A percentile compares a stretch with the other conserved stretches of the same genome.
Evolutionary conservation across 2,329 filamentous ascomycete species (phyloP).

Genomic region (Monosporascus sp.): DNA sequence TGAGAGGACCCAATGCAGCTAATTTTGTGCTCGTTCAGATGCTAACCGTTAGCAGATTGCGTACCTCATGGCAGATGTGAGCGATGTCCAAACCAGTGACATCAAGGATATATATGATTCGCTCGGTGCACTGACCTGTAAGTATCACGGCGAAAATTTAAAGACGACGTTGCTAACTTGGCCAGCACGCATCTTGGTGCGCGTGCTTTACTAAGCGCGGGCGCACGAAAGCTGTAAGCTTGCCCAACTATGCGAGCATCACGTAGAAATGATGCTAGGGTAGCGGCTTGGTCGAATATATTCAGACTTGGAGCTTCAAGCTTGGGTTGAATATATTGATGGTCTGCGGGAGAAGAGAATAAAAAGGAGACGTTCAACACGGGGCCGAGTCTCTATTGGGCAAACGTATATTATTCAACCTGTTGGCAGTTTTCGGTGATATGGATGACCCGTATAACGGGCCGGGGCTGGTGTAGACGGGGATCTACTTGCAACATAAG

Average conservation of each 20-base stretch:
- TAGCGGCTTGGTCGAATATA: too few relatives aligned
- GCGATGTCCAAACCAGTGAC: constrained; percentile 71
- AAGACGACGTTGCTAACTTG: constrained; percentile 10
- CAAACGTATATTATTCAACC: background rate
- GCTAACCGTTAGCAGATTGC: constrained; percentile 52
- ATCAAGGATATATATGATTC: constrained; percentile 82
- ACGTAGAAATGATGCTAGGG: background rate
- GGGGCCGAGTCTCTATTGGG: background rate
- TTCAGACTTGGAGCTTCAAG: background rate
- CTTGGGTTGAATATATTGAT: too few relatives aligned
- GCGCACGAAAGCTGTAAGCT: background rate
- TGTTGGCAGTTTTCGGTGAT: background rate
- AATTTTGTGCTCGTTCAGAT: background rate
- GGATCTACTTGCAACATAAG: too few relatives aligned
- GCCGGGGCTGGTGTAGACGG: too few relatives aligned
- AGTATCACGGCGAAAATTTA: constrained; percentile 28
- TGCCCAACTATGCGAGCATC: background rate
- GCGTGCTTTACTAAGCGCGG: constrained; percentile 30
- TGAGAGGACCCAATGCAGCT: constrained; percentile 30
- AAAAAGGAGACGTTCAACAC: background rate
- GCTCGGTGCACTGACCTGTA: constrained; percentile 76
- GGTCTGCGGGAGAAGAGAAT: background rate
- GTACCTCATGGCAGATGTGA: constrained; percentile 97
- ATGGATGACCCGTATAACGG: background rate
- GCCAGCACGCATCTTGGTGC: constrained; percentile 31